phyloP scores from a whole-genome alignment of 495 filamentous ascomycete species.

The Aspergillus carlsbadensis region DNA sequence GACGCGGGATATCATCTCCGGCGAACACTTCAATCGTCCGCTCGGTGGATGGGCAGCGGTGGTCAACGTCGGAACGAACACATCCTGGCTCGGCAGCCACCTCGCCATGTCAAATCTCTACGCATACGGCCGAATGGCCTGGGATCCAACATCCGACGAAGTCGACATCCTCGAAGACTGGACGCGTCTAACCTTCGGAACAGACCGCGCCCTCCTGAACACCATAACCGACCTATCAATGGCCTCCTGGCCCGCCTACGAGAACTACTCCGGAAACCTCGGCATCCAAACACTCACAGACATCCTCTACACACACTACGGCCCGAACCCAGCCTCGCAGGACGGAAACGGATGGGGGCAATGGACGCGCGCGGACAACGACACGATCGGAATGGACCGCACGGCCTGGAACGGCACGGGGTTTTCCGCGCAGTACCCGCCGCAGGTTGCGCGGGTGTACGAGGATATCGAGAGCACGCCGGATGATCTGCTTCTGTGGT shows the following conservation, averaged over 20 bases:
- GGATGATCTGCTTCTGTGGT: constrained; percentile 70
- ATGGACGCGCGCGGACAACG: constrained; percentile 64
- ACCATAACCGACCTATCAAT: constrained; percentile 64
- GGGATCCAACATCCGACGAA: constrained; percentile 52
- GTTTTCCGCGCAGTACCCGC: constrained; percentile 63
- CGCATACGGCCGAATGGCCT: constrained; percentile 65
- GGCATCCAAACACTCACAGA: constrained; percentile 70
- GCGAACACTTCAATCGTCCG: constrained; percentile 55
- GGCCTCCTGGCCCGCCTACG: constrained; percentile 69
- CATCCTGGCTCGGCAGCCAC: constrained; percentile 67
- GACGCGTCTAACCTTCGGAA: constrained; percentile 63
- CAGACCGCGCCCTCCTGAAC: constrained; percentile 51
- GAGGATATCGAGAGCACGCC: constrained; percentile 65
- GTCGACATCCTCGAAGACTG: constrained; percentile 59
- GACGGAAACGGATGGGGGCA: constrained; percentile 71
- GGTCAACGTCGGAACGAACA: constrained; percentile 66
- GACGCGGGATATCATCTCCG: constrained; percentile 57
- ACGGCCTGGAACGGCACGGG: constrained; percentile 67
- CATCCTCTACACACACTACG: constrained; percentile 65
- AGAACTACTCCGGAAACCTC: constrained; percentile 69
- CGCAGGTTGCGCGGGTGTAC: constrained; percentile 53
- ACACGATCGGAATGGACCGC: constrained; percentile 69
- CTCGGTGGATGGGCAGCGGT: constrained; percentile 65
- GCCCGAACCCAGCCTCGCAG: constrained; percentile 63
- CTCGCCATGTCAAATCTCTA: constrained; percentile 72